Conservation (phyloP, 352 stramenopile species). For the Elongisporangium senticosum region DNA sequence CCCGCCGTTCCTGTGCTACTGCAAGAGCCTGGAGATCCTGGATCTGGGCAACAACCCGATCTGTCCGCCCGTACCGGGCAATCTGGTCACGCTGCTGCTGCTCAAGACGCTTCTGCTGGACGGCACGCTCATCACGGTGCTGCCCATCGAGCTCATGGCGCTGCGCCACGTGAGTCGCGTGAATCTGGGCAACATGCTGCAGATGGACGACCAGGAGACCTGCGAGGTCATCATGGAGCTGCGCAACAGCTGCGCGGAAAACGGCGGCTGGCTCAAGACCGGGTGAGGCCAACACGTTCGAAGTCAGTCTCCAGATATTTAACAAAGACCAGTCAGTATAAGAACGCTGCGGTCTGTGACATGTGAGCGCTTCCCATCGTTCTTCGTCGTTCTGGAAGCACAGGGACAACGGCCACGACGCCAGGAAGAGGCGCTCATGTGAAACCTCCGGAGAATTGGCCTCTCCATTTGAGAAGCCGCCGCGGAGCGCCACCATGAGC, state of each 20-base stretch:
- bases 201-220: conserved; percentile 64
- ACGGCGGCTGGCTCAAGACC: conserved; percentile 62
- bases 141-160: conserved; percentile 63
- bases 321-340: neutral
- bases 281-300: conserved; percentile 9
- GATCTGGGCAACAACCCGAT: conserved; percentile 68
- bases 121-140: conserved; percentile 28
- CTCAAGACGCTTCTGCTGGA: conserved; percentile 71
- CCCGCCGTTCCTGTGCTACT: conserved; percentile 33
- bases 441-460: neutral
- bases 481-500: neutral
- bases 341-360: neutral
- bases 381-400: no score
- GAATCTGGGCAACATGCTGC: conserved; percentile 44
- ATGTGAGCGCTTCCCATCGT: neutral
- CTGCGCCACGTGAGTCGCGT: conserved; percentile 45
- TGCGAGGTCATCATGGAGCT: conserved; percentile 58
- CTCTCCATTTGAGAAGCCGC: neutral
- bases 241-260: conserved; percentile 35
- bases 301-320: neutral
- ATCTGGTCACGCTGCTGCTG: conserved; percentile 35
- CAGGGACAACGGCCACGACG: neutral
- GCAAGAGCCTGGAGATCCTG: conserved; percentile 56
- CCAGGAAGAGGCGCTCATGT: neutral
- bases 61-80: conserved; percentile 25